phyloP scores from a whole-genome alignment of 495 filamentous ascomycete species.

The Penicillium arizonense region DNA sequence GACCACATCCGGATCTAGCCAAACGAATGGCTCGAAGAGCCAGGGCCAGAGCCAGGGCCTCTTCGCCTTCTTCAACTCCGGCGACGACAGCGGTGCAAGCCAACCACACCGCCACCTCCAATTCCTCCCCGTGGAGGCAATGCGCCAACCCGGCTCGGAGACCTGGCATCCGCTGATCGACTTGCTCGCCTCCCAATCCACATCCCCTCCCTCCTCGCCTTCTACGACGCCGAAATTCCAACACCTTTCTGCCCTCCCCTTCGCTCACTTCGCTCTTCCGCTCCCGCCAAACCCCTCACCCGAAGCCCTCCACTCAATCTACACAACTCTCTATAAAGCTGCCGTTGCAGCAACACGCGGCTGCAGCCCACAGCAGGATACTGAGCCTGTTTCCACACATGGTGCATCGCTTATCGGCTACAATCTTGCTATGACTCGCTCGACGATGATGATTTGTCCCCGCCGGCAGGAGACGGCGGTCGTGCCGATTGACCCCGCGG shows the following conservation, averaged over 20 bases:
- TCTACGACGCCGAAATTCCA: slow-evolving; percentile 15
- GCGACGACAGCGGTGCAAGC: slow-evolving; percentile 70
- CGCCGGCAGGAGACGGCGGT: slow-evolving; percentile 44
- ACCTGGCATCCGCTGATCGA: slow-evolving; percentile 60
- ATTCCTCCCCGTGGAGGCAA: slow-evolving; percentile 67
- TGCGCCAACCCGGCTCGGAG: slow-evolving; percentile 51
- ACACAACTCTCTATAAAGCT: slow-evolving; percentile 53
- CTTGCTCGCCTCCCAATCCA: slow-evolving; percentile 20
- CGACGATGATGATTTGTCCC: slow-evolving; percentile 67
- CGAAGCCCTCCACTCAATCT: slow-evolving; percentile 43
- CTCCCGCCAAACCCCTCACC: slow-evolving; percentile 40
- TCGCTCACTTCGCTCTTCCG: slow-evolving; percentile 48
- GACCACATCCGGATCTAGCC: slow-evolving; percentile 12
- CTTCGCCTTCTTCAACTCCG: slow-evolving; percentile 84
- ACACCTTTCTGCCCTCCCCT: slow-evolving; percentile 41
- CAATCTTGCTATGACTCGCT: slow-evolving; percentile 73
- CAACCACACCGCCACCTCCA: slow-evolving; percentile 81
- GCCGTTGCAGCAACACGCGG: slow-evolving; percentile 42
- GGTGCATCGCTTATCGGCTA: slow-evolving; percentile 66
- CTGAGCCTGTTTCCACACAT: slow-evolving; percentile 13
- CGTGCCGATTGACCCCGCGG: slow-evolving; percentile 27
- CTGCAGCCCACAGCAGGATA: background rate
- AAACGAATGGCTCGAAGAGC: no score
- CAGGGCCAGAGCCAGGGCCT: slow-evolving; percentile 31
- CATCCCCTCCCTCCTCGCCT: slow-evolving; percentile 10